These are phyloP conservation scores for Dactylellina leptospora DNA, from an alignment of 2,329 filamentous ascomycete genomes.

Conservation along the genomic window DNA sequence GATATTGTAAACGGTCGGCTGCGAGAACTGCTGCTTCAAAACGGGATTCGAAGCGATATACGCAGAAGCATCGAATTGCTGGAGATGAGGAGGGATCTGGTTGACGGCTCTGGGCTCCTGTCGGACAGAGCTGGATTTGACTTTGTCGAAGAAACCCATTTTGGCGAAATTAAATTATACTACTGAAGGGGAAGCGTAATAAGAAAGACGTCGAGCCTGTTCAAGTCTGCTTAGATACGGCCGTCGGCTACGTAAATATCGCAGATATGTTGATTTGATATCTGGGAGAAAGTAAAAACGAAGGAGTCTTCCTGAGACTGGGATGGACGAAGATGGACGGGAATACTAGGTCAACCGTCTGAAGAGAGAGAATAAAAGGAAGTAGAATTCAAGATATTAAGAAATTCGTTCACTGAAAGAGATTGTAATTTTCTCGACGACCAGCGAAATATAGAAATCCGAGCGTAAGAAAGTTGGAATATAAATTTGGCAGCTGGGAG, in stretches of 20 bases:
- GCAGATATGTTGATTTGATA: slow-evolving; percentile 1
- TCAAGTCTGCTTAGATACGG: slow-evolving; percentile 17
- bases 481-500: slow-evolving; percentile 3
- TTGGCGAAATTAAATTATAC: slow-evolving; percentile 2
- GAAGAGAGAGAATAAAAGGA: slow-evolving; percentile 3
- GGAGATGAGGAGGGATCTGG: slow-evolving; percentile 45
- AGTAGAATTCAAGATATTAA: slow-evolving; percentile 5
- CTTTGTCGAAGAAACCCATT: slow-evolving; percentile 52
- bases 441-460: neutral
- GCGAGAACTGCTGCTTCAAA: slow-evolving; percentile 49
- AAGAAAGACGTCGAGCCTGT: neutral
- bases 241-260: slow-evolving; percentile 29
- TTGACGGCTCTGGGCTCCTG: slow-evolving; percentile 37
- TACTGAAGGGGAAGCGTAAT: neutral
- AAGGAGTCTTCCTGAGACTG: slow-evolving; percentile 44
- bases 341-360: slow-evolving; percentile 36
- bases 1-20: slow-evolving; percentile 20
- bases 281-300: slow-evolving; percentile 4
- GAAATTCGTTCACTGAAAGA: neutral
- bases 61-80: slow-evolving; percentile 51
- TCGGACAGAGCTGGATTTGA: slow-evolving; percentile 47
- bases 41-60: slow-evolving; percentile 52
- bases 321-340: slow-evolving; percentile 11
- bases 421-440: neutral
- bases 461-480: neutral